These are phyloP conservation scores for Binderoboletus segoi DNA, from an alignment of 1,284 basidiomycete species.

Conservation along the genomic window DNA sequence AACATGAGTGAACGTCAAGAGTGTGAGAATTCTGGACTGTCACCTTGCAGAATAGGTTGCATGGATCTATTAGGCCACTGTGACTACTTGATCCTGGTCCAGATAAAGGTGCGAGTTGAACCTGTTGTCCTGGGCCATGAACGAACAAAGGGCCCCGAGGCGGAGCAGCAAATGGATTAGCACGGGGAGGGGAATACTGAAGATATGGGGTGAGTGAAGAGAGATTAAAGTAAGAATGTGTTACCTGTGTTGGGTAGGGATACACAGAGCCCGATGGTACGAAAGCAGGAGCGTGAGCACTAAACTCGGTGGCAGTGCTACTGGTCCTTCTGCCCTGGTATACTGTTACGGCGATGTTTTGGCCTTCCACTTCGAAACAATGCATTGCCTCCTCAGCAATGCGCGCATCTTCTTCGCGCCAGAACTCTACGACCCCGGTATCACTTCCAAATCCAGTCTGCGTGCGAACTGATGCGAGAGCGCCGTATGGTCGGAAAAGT, in stretches of 20 bases:
- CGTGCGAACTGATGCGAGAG: slow-evolving; percentile 69
- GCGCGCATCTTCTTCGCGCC: slow-evolving; percentile 84
- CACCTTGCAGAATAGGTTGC: slow-evolving; percentile 89
- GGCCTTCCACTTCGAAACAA: slow-evolving; percentile 76
- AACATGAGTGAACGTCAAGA: slow-evolving; percentile 10
- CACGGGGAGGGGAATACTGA: slow-evolving; percentile 66
- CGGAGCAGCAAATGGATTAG: slow-evolving; percentile 40
- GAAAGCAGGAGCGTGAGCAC: slow-evolving; percentile 70
- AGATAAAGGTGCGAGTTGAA: slow-evolving; percentile 72
- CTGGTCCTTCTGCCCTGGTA: slow-evolving; percentile 66
- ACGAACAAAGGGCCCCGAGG: slow-evolving; percentile 53
- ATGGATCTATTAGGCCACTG: slow-evolving; percentile 87
- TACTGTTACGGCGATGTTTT: slow-evolving; percentile 78
- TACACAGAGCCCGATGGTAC: slow-evolving; percentile 66
- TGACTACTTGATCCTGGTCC: slow-evolving; percentile 79
- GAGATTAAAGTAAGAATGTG: slow-evolving; percentile 14
- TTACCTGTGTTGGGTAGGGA: slow-evolving; percentile 54
- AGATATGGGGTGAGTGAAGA: slow-evolving; percentile 6
- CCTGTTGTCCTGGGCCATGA: slow-evolving; percentile 88
- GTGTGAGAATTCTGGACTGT: slow-evolving; percentile 12
- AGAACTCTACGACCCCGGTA: slow-evolving; percentile 82
- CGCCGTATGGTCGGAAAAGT: slow-evolving; percentile 71
- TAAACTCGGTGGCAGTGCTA: slow-evolving; percentile 64
- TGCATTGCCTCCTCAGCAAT: slow-evolving; percentile 78
- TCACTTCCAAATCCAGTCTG: slow-evolving; percentile 72